Percentiles rank a stretch among this genome's conserved stretches.
These are phyloP conservation scores for Pyracantha coccinea DNA, from an alignment of 331 rosid genomes.

Conservation along the genomic window DNA sequence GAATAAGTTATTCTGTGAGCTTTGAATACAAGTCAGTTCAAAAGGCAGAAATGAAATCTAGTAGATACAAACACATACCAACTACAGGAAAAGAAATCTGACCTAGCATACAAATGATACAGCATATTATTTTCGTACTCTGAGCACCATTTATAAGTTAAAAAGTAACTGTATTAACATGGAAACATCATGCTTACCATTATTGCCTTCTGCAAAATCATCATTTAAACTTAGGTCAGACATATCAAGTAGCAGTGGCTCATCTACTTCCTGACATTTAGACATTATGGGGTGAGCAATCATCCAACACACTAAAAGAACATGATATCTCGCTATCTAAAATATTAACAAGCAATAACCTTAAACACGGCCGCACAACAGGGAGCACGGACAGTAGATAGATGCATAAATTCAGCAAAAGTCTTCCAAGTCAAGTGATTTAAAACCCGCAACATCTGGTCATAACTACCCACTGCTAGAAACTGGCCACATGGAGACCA, in stretches of 20 bases:
- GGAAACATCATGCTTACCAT: conserved; percentile 38
- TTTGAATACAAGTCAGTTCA: background rate
- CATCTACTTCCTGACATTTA: conserved; percentile 78
- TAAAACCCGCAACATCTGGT: conserved; percentile 90
- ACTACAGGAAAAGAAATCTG: background rate
- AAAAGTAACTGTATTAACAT: background rate
- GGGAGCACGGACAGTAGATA: conserved; percentile 69
- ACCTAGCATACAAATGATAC: background rate
- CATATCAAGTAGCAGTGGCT: conserved; percentile 84
- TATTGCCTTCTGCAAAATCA: conserved; percentile 56
- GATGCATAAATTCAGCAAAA: conserved; percentile 94
- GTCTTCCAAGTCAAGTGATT: conserved; percentile 96
- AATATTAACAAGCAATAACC: conserved; percentile 28
- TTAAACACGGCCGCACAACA: conserved; percentile 83
- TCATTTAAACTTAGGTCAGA: conserved; percentile 68
- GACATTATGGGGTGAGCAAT: conserved; percentile 9
- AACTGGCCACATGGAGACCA: conserved; percentile 99
- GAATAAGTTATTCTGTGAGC: background rate
- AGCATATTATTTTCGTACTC: background rate
- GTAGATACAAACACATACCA: background rate
- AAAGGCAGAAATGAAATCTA: background rate
- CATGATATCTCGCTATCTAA: background rate
- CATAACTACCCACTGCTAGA: conserved; percentile 95
- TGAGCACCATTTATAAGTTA: background rate
- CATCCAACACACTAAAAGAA: background rate